Base-by-base conservation (phyloP, 345 rosid species). In the Populus euphratica region DNA sequence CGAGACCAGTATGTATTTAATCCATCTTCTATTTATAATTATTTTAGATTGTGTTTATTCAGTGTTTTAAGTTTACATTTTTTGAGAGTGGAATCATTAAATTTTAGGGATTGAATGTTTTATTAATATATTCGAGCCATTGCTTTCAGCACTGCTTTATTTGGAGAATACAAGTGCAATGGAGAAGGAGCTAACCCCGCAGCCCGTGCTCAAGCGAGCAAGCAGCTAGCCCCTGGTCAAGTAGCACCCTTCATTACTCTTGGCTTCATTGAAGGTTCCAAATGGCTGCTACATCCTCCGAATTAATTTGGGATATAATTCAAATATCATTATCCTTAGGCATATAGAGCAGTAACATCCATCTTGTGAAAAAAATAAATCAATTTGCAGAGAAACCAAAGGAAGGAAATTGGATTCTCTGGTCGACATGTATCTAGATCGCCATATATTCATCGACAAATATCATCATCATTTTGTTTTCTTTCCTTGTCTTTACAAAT, bases 251-350 rank as follows among this genome's bases (percentile, higher is more conserved):
- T 73, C 84, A 65, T 91, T 12, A 6, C 54, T 36, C 89, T 90
- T 64, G 83, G 80, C 69, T 89, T 72, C 79, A 83, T 94, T 33
- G 18, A 78, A 5, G 96, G 87, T 33, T 76, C 89, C 67, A 81
- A 74, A 36, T 94, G 97, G 97, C 52, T 92, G 69, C 96, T 92
- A 72, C 96, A 92, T 71, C 89, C 92, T 74, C 94, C 94, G 21
- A 7, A 3, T 41, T 41, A 41, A 41, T 41, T 10, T 2, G n/a
- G 27, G 62, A n/a, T 56, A 1, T n/a, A n/a, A 8, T 8, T n/a
- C 0, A n/a, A 8, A 56, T 0, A 56, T 21, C 5, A 21, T 21
- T 21, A 8, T 54, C 36, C 36, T 33, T 33, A 33, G 36, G 36
- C 36, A 16, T 16, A 16, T 50, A 50, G 20, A 49, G 54, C 0